phyloP scores from a whole-genome alignment of 1,284 basidiomycete genomes.

The Vanrija sp. region DNA sequence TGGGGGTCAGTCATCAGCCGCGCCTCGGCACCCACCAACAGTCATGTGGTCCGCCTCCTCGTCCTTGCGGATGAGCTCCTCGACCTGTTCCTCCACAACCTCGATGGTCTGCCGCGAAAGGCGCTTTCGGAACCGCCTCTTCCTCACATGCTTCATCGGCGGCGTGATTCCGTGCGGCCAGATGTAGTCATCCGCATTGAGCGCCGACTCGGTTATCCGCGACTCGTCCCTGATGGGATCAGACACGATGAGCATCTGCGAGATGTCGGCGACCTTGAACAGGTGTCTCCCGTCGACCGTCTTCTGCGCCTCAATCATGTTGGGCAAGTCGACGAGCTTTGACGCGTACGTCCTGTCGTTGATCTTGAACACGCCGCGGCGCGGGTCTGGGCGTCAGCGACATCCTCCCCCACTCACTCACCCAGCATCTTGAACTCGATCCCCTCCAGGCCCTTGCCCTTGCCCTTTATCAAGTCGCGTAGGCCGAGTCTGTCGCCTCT shows the following conservation, averaged over 20 bases:
- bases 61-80: constrained; percentile 83
- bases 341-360: constrained; percentile 76
- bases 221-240: constrained; percentile 70
- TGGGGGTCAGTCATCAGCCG: constrained; percentile 5
- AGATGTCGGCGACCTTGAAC: constrained; percentile 98
- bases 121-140: constrained; percentile 82
- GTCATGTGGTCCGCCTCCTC: constrained; percentile 62
- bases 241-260: constrained; percentile 85
- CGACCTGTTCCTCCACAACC: constrained; percentile 94
- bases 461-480: constrained; percentile 71
- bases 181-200: constrained; percentile 93
- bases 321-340: constrained; percentile 94
- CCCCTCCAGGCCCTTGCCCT: constrained; percentile 71
- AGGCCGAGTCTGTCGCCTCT: constrained; percentile 56
- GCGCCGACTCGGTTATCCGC: constrained; percentile 53
- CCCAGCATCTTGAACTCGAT: constrained; percentile 99
- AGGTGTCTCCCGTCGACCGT: constrained; percentile 92
- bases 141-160: constrained; percentile 83
- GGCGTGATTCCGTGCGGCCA: constrained; percentile 97
- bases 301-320: constrained; percentile 93
- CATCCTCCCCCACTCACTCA: constrained; percentile 38
- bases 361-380: constrained; percentile 85
- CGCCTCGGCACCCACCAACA: constrained; percentile 21
- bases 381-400: constrained; percentile 63
- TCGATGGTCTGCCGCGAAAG: constrained; percentile 70